Evolutionary conservation across 1,284 basidiomycete species (phyloP), one percentile per base, ranked within the genome.

Genomic region (Ceratobasidium sp.): DNA sequence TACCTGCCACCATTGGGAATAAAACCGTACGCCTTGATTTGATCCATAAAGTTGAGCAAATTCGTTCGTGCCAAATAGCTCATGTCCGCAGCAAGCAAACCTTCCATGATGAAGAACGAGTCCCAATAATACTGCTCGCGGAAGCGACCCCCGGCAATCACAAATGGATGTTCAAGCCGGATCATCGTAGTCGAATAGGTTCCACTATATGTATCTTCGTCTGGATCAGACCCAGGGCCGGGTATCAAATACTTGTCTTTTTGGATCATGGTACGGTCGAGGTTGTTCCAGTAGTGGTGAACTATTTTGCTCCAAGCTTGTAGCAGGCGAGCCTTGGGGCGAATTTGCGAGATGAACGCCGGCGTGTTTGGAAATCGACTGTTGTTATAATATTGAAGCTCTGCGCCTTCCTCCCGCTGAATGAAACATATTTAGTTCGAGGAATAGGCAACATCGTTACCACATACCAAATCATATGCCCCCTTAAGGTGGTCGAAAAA

Each of bases 1-100:
- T 52, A 74, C 71, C 94, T 88, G 20, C 95, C 96, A 17, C 96
- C 96, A 82, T 98, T 98, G 1, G 96, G 96, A 80, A 98, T 92
- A 85, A 97, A 98, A 0, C 96, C 96, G 80, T 91, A 89, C 54
- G 84, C 84, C 56, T 93, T 90, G 68, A 98, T 86, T 82, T 96
- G 91, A 82, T 98, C 96, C 95, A 97, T 96, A 82, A 98, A 96
- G 86, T 97, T 97, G 81, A 94, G 90, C 40, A 97, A 86, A 0
- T 95, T 93, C 15, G 87, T 91, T 81, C 93, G 94, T 70, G 90
- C 94, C 67, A 94, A 88, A 78, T 88, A 87, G 81, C 90, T 91
- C 33, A 97, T 88, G 82, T 93, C 89, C 1, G 93, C 95, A 82
- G 93, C 87, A 62, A 97, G 86, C 52, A 97, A 86, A 44, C 96